Percentiles rank a stretch among this genome's conserved stretches.
Conservation (phyloP, 352 stramenopile species). For the Pythium grandisporangium region DNA sequence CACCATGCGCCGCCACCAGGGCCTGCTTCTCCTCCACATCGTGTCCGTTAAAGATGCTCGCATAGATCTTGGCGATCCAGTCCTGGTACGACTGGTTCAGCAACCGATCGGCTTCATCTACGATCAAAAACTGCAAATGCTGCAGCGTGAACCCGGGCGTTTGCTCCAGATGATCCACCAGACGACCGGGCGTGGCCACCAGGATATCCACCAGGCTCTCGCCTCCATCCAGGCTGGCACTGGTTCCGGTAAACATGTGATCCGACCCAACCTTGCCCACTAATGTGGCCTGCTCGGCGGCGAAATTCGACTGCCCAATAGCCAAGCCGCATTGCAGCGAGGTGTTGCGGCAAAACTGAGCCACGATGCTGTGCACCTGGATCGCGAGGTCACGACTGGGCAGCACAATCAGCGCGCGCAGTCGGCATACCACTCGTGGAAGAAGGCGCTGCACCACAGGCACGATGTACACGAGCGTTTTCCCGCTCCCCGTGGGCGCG, state of each 20-base stretch:
- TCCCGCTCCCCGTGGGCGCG: conserved; percentile 95
- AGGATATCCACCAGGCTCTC: conserved; percentile 93
- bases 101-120: conserved; percentile 97
- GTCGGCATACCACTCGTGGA: conserved; percentile 63
- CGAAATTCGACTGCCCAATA: conserved; percentile 88
- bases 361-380: conserved; percentile 80
- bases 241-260: conserved; percentile 13
- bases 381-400: conserved; percentile 94
- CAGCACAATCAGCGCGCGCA: conserved; percentile 94
- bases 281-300: conserved; percentile 63
- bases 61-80: conserved; percentile 92
- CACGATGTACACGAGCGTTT: conserved; percentile 96
- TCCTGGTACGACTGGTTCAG: conserved; percentile 97
- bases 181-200: conserved; percentile 93
- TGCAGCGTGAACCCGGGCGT: conserved; percentile 97
- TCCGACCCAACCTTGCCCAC: conserved; percentile 37
- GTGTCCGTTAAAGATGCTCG: conserved; percentile 67
- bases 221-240: conserved; percentile 35
- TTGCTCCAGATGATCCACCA: conserved; percentile 96
- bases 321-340: conserved; percentile 85
- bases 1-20: background rate
- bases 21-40: conserved; percentile 27
- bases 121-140: conserved; percentile 94
- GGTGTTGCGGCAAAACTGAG: conserved; percentile 52
- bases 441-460: conserved; percentile 91